phyloP scores from a whole-genome alignment of 441 rosid genomes.

The Rhodomyrtus psidioides region DNA sequence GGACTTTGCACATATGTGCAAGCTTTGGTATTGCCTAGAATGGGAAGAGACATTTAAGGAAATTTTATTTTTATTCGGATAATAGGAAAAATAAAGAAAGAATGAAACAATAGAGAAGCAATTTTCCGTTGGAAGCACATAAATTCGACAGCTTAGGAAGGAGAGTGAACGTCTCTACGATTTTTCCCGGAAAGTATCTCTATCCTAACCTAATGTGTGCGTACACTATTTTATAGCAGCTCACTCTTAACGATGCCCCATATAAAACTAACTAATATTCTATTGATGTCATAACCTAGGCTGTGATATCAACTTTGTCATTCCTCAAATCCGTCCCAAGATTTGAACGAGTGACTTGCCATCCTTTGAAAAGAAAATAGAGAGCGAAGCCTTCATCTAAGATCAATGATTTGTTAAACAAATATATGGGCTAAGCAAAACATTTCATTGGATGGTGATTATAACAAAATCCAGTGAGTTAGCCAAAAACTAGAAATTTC shows the following conservation, averaged over 20 bases:
- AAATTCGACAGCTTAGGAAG: neutral
- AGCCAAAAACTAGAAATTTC: too few species aligned
- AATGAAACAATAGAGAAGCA: neutral
- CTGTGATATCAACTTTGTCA: neutral
- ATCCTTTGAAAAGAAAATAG: neutral
- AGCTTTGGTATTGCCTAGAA: neutral
- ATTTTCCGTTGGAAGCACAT: neutral
- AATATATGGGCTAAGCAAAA: neutral
- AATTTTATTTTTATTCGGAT: neutral
- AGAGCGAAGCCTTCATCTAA: neutral
- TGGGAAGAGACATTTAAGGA: neutral
- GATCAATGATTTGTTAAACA: too few species aligned
- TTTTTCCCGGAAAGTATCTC: neutral
- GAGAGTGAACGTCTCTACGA: neutral
- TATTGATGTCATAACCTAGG: neutral
- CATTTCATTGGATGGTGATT: too few species aligned
- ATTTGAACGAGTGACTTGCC: neutral
- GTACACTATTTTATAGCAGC: neutral
- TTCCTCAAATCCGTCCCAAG: neutral
- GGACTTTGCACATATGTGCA: neutral
- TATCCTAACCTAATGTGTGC: neutral
- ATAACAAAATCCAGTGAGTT: neutral
- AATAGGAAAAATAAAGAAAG: neutral
- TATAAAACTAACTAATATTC: neutral
- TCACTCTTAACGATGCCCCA: neutral